Conservation (phyloP, 139 green algal species). For the Diplosphaera chodatii region DNA sequence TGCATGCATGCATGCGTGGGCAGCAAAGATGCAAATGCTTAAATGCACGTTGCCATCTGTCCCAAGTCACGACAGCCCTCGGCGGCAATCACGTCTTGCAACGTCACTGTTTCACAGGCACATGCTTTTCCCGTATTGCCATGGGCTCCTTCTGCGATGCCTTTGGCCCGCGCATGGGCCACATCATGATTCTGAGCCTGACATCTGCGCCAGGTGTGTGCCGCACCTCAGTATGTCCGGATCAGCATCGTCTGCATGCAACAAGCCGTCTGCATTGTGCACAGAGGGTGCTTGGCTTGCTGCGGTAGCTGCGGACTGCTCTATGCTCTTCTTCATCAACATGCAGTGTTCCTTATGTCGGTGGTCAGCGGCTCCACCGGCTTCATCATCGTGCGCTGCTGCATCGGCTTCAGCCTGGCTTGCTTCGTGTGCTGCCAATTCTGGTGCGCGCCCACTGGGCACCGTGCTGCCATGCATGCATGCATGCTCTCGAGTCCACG, state of each 20-base stretch:
- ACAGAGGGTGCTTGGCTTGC: not conserved
- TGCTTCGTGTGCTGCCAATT: conserved; percentile 90
- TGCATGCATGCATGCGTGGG: not conserved
- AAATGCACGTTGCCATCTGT: not conserved
- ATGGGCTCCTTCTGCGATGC: conserved; percentile 62
- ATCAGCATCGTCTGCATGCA: no score
- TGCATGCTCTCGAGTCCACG: no score
- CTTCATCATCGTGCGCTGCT: conserved; percentile 69
- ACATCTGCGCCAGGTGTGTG: not conserved
- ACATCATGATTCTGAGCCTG: not conserved
- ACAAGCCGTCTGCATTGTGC: no score
- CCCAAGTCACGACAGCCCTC: not conserved
- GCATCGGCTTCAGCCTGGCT: conserved; percentile 77
- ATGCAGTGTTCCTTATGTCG: conserved; percentile 27
- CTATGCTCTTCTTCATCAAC: conserved; percentile 42
- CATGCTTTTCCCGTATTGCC: conserved; percentile 36
- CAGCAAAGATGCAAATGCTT: not conserved
- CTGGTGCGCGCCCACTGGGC: conserved; percentile 56
- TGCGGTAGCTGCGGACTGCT: not conserved
- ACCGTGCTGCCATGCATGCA: conserved; percentile 6
- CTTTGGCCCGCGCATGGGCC: conserved; percentile 67
- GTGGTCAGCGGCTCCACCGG: conserved; percentile 38
- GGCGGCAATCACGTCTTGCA: not conserved
- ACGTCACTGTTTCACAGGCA: conserved; percentile 9
- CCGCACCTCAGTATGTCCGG: no score